Base-by-base conservation (phyloP, 306 rosid species). In the Glycyrrhiza uralensis region DNA sequence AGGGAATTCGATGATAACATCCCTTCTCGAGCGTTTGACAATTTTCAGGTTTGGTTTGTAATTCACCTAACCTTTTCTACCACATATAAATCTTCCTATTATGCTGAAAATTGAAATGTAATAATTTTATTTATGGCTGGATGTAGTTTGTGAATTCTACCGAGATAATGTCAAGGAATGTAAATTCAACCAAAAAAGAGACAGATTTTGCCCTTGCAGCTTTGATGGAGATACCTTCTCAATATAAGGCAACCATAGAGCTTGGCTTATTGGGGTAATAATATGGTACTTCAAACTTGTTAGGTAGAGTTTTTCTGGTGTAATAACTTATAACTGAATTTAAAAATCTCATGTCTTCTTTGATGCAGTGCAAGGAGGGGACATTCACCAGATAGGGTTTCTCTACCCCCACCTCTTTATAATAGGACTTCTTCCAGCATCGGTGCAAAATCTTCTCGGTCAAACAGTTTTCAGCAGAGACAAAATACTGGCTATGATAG, bases 161-260 rank as follows among this genome's bases (percentile, higher is more conserved):
- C 0, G 87, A 88, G 63, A 85, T 88, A 49, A 91, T 88, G 97
- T 71, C 85, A 7, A 86, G 66, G 74, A 85, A 68, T 66, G 80
- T 79, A 7, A 82, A 85, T 69, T 22, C 83, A 44, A 11, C 44
- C 17, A 86, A 76, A 72, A 91, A 71, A 68, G 81, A 84, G 76
- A 72, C 88, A 15, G 89, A 88, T 1, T 91, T 91, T 80, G 81
- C 92, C 22, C 96, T 91, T 35, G 55, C 85, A 67, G 89, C 97
- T 69, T 71, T 91, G 80, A 91, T 91, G 97, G 96, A 91, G 81
- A 91, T 91, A 78, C 97, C 97, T 64, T 80, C 91, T 74, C 97
- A 91, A 39, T 88, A 91, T 20, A 87, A 87, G 80, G 97, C 97
- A 61, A 91, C 92, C 71, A 41, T 91, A 15, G 96, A 85, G 59